These are phyloP conservation scores for Dioscorea alata DNA, from an alignment of 106 monocot species.

Conservation along the genomic window DNA sequence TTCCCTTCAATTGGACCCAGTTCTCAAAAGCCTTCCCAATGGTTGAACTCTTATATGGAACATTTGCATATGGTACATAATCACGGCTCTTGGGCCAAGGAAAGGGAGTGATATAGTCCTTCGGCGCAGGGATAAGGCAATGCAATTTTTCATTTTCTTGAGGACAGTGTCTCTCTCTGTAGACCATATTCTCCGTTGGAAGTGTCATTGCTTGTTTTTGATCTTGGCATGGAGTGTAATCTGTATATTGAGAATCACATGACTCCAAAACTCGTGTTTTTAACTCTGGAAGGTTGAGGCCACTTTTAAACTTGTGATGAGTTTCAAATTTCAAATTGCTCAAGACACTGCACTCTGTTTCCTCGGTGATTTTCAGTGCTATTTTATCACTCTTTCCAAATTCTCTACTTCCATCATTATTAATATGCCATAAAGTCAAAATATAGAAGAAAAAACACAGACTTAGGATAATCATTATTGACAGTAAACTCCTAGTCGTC, in stretches of 20 bases:
- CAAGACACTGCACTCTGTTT: conserved; percentile 10
- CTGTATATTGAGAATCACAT: conserved; percentile 24
- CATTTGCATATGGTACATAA: conserved; percentile 44
- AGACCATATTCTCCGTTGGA: conserved; percentile 41
- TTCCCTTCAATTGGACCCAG: conserved; percentile 48
- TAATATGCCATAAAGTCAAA: conserved; percentile 1
- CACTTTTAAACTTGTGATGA: conserved; percentile 1
- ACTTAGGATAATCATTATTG: neutral
- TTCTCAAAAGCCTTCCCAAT: conserved; percentile 42
- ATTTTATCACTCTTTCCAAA: conserved; percentile 10
- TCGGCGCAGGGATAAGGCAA: conserved; percentile 42
- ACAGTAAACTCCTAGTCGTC: neutral
- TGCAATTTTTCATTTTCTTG: conserved; percentile 25
- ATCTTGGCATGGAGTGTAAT: conserved; percentile 50
- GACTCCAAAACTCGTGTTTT: conserved; percentile 20
- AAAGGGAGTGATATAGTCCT: conserved; percentile 36
- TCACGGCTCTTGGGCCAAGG: conserved; percentile 45
- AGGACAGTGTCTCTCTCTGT: conserved; percentile 46
- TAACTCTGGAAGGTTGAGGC: neutral
- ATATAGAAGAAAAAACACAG: conserved; percentile 6
- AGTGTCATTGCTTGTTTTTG: conserved; percentile 40
- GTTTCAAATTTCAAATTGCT: conserved; percentile 5
- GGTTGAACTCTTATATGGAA: conserved; percentile 15
- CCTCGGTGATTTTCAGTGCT: conserved; percentile 7
- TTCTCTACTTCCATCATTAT: conserved; percentile 3